phyloP scores from a whole-genome alignment of 2,329 filamentous ascomycete genomes.

The Talaromyces sp. region DNA sequence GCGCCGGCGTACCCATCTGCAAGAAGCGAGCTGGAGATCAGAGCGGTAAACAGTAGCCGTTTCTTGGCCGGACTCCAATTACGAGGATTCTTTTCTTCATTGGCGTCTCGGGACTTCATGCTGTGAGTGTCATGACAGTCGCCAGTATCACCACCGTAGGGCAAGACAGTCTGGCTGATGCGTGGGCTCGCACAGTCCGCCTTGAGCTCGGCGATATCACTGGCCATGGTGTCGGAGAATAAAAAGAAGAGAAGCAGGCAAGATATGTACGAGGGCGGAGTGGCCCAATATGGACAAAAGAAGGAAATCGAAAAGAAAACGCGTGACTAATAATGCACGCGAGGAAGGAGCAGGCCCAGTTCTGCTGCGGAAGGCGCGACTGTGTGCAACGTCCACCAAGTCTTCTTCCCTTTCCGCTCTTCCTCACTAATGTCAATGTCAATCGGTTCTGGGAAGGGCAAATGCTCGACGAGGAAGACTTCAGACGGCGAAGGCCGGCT shows the following conservation, averaged over 20 bases:
- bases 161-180: neutral
- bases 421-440: neutral
- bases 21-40: constrained; percentile 30
- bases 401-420: neutral
- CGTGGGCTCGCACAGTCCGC: neutral
- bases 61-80: constrained; percentile 26
- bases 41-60: constrained; percentile 24
- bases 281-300: neutral
- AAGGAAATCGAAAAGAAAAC: neutral
- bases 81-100: constrained; percentile 18
- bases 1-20: constrained; percentile 27
- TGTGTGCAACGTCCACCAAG: neutral
- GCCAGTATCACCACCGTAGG: constrained; percentile 12
- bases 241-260: neutral
- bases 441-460: neutral
- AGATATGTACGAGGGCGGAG: neutral
- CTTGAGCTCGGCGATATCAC: neutral
- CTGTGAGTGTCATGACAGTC: constrained; percentile 14
- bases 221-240: neutral
- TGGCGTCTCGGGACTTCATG: constrained; percentile 13
- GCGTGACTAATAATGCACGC: neutral
- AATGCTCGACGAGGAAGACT: neutral
- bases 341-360: neutral
- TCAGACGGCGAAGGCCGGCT: neutral
- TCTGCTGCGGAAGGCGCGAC: neutral